These are phyloP conservation scores for Aspergillus brunneoviolaceus DNA, from an alignment of 2,329 filamentous ascomycete genomes.

Conservation along the genomic window DNA sequence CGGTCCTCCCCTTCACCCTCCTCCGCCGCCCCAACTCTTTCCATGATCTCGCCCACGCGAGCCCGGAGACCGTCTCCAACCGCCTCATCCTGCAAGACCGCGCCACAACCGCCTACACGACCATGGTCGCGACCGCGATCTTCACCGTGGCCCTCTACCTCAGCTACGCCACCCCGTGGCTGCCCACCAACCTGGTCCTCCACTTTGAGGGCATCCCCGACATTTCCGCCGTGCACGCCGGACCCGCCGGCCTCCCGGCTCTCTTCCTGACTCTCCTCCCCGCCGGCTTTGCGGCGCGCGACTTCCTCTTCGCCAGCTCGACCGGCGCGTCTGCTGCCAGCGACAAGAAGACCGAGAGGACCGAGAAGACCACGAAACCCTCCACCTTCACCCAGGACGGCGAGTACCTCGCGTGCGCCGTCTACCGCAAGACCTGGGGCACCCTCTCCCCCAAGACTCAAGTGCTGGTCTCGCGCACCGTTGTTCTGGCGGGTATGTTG, in stretches of 20 bases:
- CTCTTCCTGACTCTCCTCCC: conserved; percentile 59
- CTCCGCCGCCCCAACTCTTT: conserved; percentile 66
- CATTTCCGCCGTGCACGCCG: conserved; percentile 65
- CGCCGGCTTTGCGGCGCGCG: conserved; percentile 68
- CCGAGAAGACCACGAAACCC: conserved; percentile 55
- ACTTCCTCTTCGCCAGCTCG: conserved; percentile 69
- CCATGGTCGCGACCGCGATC: conserved; percentile 67
- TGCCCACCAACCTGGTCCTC: conserved; percentile 69
- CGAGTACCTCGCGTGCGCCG: conserved; percentile 70
- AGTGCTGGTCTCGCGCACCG: conserved; percentile 64
- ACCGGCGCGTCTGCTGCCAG: conserved; percentile 42
- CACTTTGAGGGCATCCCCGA: conserved; percentile 72
- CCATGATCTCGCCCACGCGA: conserved; percentile 56
- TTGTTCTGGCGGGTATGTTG: conserved; percentile 46
- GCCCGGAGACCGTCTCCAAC: conserved; percentile 53
- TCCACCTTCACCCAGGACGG: conserved; percentile 62
- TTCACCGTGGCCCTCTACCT: conserved; percentile 72
- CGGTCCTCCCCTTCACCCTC: conserved; percentile 71
- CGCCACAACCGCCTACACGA: conserved; percentile 63
- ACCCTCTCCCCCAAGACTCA: conserved; percentile 61
- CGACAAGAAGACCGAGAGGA: conserved; percentile 47
- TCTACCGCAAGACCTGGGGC: conserved; percentile 60
- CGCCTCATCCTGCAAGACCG: conserved; percentile 65
- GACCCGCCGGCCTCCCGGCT: conserved; percentile 52
- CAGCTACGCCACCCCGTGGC: conserved; percentile 64